Conservation (phyloP, 1,139 yeast genomes). For the Taphrina betulina region DNA sequence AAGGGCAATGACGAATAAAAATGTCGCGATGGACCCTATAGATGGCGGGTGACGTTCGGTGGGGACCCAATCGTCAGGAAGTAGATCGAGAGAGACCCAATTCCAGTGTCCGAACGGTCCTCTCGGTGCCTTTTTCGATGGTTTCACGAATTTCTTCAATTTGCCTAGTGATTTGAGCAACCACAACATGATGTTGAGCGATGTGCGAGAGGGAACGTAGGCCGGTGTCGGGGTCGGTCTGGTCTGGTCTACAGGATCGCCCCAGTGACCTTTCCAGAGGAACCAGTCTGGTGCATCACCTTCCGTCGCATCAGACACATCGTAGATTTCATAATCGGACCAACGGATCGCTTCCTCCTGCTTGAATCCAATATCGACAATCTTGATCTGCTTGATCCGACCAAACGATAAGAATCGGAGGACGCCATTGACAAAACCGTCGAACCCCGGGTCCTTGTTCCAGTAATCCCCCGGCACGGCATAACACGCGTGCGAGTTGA, state of each 20-base stretch:
- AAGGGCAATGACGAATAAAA: background rate
- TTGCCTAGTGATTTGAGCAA: slow-evolving; percentile 6
- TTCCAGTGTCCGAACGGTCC: slow-evolving; percentile 18
- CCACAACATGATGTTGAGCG: slow-evolving; percentile 9
- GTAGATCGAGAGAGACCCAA: slow-evolving; percentile 10
- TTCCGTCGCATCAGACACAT: slow-evolving; percentile 15
- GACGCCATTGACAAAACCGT: slow-evolving; percentile 13
- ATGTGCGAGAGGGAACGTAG: slow-evolving; percentile 6
- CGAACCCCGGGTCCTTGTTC: slow-evolving; percentile 23
- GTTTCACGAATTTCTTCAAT: slow-evolving; percentile 12
- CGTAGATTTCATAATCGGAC: slow-evolving; percentile 15
- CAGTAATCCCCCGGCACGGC: slow-evolving; percentile 20
- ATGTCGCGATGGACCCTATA: background rate
- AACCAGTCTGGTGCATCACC: slow-evolving; percentile 13
- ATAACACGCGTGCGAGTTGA: slow-evolving; percentile 20
- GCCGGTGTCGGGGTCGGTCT: background rate
- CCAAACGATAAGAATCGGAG: slow-evolving; percentile 12
- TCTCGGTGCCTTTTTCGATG: slow-evolving; percentile 10
- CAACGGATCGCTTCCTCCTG: slow-evolving; percentile 15
- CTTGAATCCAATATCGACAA: slow-evolving; percentile 14
- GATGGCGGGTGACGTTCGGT: background rate
- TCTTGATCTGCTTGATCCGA: slow-evolving; percentile 15
- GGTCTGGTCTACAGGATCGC: slow-evolving; percentile 15
- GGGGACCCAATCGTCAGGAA: slow-evolving; percentile 7
- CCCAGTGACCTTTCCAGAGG: slow-evolving; percentile 20